Conservation (phyloP, 148 eudicot genomes). For the Beta vulgaris region DNA sequence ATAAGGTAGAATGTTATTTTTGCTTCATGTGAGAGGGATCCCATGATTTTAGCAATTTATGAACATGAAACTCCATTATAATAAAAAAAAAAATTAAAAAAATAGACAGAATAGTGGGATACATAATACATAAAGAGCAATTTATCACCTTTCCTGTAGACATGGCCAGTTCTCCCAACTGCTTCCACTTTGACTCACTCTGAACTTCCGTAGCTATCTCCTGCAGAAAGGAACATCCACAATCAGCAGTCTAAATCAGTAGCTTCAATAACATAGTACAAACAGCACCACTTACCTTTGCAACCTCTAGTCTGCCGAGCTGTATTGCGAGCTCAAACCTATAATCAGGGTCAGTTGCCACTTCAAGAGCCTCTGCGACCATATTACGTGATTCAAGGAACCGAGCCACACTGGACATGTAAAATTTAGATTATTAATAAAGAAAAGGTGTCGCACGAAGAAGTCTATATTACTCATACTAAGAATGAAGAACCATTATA, state of each 20-base stretch:
- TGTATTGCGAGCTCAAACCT: conserved; percentile 98
- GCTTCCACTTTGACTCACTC: conserved; percentile 97
- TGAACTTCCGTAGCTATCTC: conserved; percentile 88
- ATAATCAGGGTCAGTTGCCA: conserved; percentile 97
- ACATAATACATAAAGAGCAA: conserved; percentile 4
- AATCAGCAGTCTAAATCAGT: conserved; percentile 11
- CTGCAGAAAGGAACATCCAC: conserved; percentile 35
- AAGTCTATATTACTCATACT: background rate
- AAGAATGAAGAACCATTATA: background rate
- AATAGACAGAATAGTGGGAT: conserved; percentile 9
- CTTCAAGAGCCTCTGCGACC: conserved; percentile 92
- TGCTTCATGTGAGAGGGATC: background rate
- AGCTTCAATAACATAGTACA: conserved; percentile 7
- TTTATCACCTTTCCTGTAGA: conserved; percentile 81
- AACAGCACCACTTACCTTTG: conserved; percentile 50
- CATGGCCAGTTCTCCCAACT: conserved; percentile 98
- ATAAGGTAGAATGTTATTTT: background rate
- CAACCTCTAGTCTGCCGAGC: conserved; percentile 83
- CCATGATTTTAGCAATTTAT: background rate
- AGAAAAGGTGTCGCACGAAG: background rate
- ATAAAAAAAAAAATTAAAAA: background rate
- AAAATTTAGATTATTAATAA: background rate
- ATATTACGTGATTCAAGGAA: conserved; percentile 94
- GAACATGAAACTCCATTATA: background rate
- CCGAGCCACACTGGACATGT: conserved; percentile 69